These are phyloP conservation scores for Neopestalotiopsis clavispora DNA, from an alignment of 2,329 filamentous ascomycete genomes.

Conservation along the genomic window DNA sequence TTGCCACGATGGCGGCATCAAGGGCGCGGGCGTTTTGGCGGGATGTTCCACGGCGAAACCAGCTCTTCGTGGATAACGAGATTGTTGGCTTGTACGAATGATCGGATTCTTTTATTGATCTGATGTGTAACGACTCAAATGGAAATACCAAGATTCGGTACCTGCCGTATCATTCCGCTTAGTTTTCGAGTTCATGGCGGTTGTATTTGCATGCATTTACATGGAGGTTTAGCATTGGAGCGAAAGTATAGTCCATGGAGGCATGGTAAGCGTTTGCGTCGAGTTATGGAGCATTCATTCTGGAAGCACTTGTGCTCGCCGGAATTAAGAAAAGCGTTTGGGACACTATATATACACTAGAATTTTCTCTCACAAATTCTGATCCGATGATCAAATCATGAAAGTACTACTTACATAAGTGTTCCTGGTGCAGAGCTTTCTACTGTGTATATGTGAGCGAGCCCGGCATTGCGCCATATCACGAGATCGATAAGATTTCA, in stretches of 20 bases:
- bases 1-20: conserved; percentile 67
- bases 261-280: background rate
- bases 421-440: background rate
- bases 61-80: background rate
- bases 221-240: background rate
- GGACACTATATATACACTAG: background rate
- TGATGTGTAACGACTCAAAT: too few relatives aligned
- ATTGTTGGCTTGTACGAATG: background rate
- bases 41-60: conserved; percentile 46
- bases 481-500: conserved; percentile 6
- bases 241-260: background rate
- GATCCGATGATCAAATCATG: background rate
- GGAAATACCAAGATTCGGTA: too few relatives aligned
- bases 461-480: conserved; percentile 5
- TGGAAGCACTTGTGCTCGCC: too few relatives aligned
- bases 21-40: conserved; percentile 64
- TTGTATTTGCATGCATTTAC: conserved; percentile 7
- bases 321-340: background rate
- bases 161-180: background rate
- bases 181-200: background rate
- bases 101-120: background rate
- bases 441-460: background rate
- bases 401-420: background rate
- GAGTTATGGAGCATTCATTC: background rate
- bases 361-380: background rate